Evolutionary conservation across 768 basidiomycete species (phyloP).

Genomic region (Hygrophorus pudorinus): DNA sequence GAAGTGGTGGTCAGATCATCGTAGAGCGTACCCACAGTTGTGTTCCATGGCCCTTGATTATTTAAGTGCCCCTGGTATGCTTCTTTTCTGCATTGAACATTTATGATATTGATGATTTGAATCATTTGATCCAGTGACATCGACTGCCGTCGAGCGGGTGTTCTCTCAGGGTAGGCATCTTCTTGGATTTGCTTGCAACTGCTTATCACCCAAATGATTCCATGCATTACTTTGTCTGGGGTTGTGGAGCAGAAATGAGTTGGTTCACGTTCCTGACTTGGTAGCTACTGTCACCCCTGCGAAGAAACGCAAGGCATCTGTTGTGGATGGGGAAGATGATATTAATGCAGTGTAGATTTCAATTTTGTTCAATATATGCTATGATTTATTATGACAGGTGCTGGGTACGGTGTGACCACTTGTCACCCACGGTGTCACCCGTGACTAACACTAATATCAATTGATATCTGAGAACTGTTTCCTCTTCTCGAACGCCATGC

Average conservation of each 20-base stretch:
- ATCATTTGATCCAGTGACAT: slow-evolving; percentile 13
- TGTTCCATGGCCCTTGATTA: slow-evolving; percentile 13
- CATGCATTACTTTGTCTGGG: slow-evolving; percentile 14
- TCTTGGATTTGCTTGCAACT: slow-evolving; percentile 13
- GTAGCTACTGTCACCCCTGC: not conserved
- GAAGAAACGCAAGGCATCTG: not conserved
- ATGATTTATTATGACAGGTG: too few relatives aligned
- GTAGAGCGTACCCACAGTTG: slow-evolving; percentile 8
- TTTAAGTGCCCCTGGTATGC: slow-evolving; percentile 13
- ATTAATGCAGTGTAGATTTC: too few relatives aligned
- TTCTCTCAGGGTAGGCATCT: slow-evolving; percentile 14
- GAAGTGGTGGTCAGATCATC: slow-evolving; percentile 11
- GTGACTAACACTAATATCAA: too few relatives aligned
- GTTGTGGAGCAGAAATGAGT: slow-evolving; percentile 10
- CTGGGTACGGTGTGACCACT: too few relatives aligned
- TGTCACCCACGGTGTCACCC: too few relatives aligned
- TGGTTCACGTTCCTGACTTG: slow-evolving; percentile 8
- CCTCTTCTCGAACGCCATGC: too few relatives aligned
- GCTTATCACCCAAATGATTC: slow-evolving; percentile 9
- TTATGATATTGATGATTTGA: not conserved
- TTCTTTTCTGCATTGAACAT: not conserved
- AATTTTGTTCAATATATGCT: too few relatives aligned
- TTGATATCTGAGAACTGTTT: too few relatives aligned
- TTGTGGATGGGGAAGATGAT: not conserved
- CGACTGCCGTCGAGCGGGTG: slow-evolving; percentile 11